Base-by-base conservation (phyloP, 1,284 basidiomycete genomes). In the Ganoderma lingzhi region DNA sequence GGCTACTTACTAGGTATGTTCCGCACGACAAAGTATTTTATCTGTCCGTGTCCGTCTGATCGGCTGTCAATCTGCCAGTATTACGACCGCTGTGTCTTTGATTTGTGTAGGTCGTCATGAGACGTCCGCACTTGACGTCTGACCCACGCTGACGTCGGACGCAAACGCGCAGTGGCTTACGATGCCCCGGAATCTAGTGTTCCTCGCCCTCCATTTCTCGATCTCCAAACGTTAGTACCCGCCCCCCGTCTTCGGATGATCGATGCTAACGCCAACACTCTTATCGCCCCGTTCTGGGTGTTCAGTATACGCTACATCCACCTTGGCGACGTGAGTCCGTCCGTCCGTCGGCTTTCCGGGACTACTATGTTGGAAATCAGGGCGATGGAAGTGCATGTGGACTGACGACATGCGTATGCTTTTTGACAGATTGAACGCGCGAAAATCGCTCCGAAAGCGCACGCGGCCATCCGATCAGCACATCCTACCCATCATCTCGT, bases 131-230 rank as follows among this genome's bases (percentile, higher is more conserved):
- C 71, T 74, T 41, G 39, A 28, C 39, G 39, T 39, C 56, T 35
- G 56, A 35, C 35, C 10, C n/a, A 15, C 35, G 14, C 37, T 61
- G 41, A 61, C 59, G 9, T 15, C n/a, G 35, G 19, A 12, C 12
- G 23, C 70, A 76, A 67, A 77, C 39, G 28, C 80, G 12, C 51
- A 87, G 86, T 87, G 86, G 86, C 77, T 87, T 17, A 71, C 79
- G 8, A 86, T 87, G 84, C 80, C 82, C 4, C 69, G 78, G 39
- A 87, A 85, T 70, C 78, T 87, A 6, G 76, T 87, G 28, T 87
- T 87, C 69, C 80, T 87, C 73, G 86, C 84, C 6, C 77, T 87
- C 19, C 85, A 87, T 71, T 87, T 87, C 71, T 79, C 84, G 30
- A 86, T 87, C 67, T 81, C 82, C 70, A 87, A 87, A 74, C 72